Evolutionary conservation across 2,329 filamentous ascomycete species (phyloP).

Genomic region (Neofusicoccum sp.): DNA sequence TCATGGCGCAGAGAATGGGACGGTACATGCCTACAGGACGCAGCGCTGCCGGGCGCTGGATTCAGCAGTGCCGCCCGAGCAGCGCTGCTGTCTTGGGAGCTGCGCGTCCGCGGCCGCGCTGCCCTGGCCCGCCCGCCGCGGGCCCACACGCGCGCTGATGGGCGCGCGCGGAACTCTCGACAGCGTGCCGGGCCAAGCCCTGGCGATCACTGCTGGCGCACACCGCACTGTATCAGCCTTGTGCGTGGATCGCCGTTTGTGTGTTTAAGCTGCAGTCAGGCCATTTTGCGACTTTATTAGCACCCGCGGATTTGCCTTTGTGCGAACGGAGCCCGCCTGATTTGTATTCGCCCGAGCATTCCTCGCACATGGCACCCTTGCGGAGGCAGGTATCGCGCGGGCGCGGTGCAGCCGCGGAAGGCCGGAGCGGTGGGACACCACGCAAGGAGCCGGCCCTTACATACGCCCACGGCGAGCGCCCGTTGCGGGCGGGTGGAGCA

Average conservation of each 20-base stretch:
- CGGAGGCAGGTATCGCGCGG: constrained; percentile 13
- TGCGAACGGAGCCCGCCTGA: constrained; percentile 19
- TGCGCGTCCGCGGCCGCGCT: constrained; percentile 11
- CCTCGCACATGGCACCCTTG: constrained; percentile 42
- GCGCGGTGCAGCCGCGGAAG: constrained; percentile 21
- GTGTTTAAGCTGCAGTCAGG: constrained; percentile 19
- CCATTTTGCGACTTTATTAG: constrained; percentile 12
- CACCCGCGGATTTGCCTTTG: constrained; percentile 13
- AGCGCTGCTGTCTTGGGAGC: constrained; percentile 7
- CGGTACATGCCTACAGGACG: constrained; percentile 18
- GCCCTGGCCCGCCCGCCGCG: constrained; percentile 1
- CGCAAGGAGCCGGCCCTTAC: constrained; percentile 21
- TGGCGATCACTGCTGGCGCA: constrained; percentile 16
- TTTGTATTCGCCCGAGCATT: constrained; percentile 21
- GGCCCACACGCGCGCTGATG: too few species aligned
- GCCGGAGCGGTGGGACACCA: constrained; percentile 19
- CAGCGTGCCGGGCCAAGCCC: constrained; percentile 11
- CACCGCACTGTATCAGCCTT: constrained; percentile 20
- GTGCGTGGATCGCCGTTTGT: constrained; percentile 19
- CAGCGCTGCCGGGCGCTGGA: constrained; percentile 12
- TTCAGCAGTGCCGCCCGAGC: constrained; percentile 12
- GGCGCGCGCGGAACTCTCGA: constrained; percentile 2
- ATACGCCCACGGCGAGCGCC: not conserved
- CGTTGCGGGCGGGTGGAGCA: constrained; percentile 16
- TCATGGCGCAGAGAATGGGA: constrained; percentile 21